phyloP scores from a whole-genome alignment of 2,329 filamentous ascomycete genomes.

The Talaromyces funiculosus region DNA sequence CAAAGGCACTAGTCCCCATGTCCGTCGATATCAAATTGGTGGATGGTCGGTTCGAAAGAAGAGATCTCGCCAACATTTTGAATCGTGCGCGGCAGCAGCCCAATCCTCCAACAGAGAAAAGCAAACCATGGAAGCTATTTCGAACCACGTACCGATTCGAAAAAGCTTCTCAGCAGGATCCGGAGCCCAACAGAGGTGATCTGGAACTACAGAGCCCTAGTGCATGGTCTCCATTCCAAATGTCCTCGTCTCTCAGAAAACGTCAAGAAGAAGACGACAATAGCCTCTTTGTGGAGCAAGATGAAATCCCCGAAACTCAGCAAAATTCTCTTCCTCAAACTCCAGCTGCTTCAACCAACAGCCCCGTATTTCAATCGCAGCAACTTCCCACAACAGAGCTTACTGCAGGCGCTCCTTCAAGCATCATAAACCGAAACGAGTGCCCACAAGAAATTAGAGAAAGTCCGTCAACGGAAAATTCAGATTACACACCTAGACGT shows the following conservation, averaged over 20 bases:
- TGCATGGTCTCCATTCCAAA: constrained; percentile 23
- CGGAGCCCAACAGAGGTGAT: constrained; percentile 30
- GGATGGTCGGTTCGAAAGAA: constrained; percentile 1
- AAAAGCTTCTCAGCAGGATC: constrained; percentile 29
- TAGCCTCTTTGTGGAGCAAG: constrained; percentile 20
- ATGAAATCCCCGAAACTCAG: constrained; percentile 8
- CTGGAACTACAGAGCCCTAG: constrained; percentile 33
- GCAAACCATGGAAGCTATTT: constrained; percentile 17
- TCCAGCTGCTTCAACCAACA: not conserved
- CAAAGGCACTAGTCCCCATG: not conserved
- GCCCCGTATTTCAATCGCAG: not conserved
- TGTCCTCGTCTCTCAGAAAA: constrained; percentile 7
- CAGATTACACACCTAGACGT: not conserved
- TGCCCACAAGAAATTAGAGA: not conserved
- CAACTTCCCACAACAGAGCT: not conserved
- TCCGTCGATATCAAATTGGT: constrained; percentile 5
- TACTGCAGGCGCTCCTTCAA: not conserved
- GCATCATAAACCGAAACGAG: not conserved
- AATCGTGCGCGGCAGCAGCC: constrained; percentile 4
- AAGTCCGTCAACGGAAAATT: not conserved
- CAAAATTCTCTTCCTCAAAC: not conserved
- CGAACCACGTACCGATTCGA: constrained; percentile 26
- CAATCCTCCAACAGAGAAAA: constrained; percentile 4
- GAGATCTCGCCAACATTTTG: constrained; percentile 2
- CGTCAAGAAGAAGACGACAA: not conserved